phyloP scores from a whole-genome alignment of 139 green algal species.

The Chlamydomonas sphaeroides region DNA sequence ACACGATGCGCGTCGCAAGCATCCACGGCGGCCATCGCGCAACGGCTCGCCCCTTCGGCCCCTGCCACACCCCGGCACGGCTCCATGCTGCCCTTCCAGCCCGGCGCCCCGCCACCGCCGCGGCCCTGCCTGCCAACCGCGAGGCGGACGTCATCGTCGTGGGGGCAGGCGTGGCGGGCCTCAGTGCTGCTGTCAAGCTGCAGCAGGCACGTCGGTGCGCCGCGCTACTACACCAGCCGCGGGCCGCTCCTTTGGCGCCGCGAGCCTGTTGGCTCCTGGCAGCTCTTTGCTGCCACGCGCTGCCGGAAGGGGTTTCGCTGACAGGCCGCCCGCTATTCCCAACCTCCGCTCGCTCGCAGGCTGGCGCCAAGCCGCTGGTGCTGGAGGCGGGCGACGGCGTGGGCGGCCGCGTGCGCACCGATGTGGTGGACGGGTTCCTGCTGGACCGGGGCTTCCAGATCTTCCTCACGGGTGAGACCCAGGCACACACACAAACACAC shows the following conservation, averaged over 20 bases:
- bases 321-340: too few species aligned
- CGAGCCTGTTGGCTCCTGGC: too few species aligned
- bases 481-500: not conserved
- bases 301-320: too few species aligned
- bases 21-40: too few species aligned
- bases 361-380: conserved; percentile 46
- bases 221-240: too few species aligned
- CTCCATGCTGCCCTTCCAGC: not conserved
- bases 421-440: conserved; percentile 92
- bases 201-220: too few species aligned
- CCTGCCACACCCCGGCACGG: not conserved
- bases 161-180: conserved; percentile 61
- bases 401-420: conserved; percentile 92
- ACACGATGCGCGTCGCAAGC: too few species aligned
- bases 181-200: conserved; percentile 38
- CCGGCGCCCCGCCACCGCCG: not conserved
- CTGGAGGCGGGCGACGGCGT: conserved; percentile 91
- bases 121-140: conserved; percentile 5
- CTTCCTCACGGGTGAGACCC: conserved; percentile 92
- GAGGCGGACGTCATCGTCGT: conserved; percentile 61
- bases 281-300: too few species aligned
- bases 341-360: not conserved
- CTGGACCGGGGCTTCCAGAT: conserved; percentile 99
- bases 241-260: too few species aligned
- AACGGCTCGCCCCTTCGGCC: too few species aligned